A percentile compares a stretch with the other conserved stretches of the same genome.
Conservation (phyloP, 2,329 filamentous ascomycete genomes). For the Ophiostoma sp. region DNA sequence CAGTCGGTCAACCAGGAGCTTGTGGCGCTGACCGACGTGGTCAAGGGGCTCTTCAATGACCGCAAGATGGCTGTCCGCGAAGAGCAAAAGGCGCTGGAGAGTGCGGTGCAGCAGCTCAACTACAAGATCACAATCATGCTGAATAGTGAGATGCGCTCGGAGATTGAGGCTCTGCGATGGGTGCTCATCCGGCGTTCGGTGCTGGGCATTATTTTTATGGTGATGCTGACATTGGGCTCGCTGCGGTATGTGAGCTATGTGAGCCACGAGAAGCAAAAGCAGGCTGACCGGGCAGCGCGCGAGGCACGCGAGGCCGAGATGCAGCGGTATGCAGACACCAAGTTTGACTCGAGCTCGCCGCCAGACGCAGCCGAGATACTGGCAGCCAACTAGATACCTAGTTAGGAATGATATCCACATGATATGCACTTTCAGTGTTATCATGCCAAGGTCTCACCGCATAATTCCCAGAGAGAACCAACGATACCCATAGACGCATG, state of each 20-base stretch:
- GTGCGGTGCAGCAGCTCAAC: slow-evolving; percentile 85
- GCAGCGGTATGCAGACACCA: slow-evolving; percentile 39
- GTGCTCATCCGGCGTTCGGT: slow-evolving; percentile 62
- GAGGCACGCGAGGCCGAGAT: slow-evolving; percentile 42
- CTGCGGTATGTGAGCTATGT: slow-evolving; percentile 56
- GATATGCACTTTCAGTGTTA: too few species aligned
- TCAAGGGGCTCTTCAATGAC: slow-evolving; percentile 96
- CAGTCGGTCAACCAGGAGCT: slow-evolving; percentile 83
- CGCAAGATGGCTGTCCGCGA: slow-evolving; percentile 86
- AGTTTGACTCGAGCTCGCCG: slow-evolving; percentile 40
- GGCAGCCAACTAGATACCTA: slow-evolving; percentile 46
- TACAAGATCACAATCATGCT: slow-evolving; percentile 91
- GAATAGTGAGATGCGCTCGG: slow-evolving; percentile 83
- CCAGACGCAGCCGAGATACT: slow-evolving; percentile 54
- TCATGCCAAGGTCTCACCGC: too few species aligned
- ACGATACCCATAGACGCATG: slow-evolving; percentile 5
- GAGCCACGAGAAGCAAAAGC: slow-evolving; percentile 45
- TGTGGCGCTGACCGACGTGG: slow-evolving; percentile 73
- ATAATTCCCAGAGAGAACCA: neutral
- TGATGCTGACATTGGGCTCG: slow-evolving; percentile 53
- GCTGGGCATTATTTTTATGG: slow-evolving; percentile 62
- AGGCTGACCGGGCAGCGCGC: slow-evolving; percentile 36
- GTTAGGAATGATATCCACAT: too few species aligned
- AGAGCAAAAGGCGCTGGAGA: slow-evolving; percentile 80
- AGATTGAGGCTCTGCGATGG: slow-evolving; percentile 90